A percentile compares a stretch with the other conserved stretches of the same genome.
Conservation (phyloP, 805 yeast genomes). For the Starmera pachycereana region DNA sequence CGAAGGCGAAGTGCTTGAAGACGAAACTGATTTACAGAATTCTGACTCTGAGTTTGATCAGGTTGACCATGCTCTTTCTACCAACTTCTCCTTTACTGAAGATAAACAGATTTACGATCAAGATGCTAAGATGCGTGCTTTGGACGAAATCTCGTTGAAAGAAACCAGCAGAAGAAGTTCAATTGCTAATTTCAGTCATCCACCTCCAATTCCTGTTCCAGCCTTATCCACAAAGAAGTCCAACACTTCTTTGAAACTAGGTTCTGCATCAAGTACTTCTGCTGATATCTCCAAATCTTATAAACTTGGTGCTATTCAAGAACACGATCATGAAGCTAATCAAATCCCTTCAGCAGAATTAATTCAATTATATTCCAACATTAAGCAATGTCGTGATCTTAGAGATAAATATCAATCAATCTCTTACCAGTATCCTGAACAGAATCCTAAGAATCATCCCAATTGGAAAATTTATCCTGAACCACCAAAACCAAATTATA, state of each 20-base stretch:
- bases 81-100: slow-evolving; percentile 57
- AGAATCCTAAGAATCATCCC: slow-evolving; percentile 74
- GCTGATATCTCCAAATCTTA: slow-evolving; percentile 18
- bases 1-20: background rate
- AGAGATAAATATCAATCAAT: slow-evolving; percentile 66
- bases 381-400: slow-evolving; percentile 55
- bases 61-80: slow-evolving; percentile 22
- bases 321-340: slow-evolving; percentile 38
- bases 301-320: slow-evolving; percentile 35
- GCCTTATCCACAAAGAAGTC: slow-evolving; percentile 2
- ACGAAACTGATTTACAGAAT: slow-evolving; percentile 1
- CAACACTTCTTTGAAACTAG: slow-evolving; percentile 15
- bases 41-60: slow-evolving; percentile 13
- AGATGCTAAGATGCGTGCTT: slow-evolving; percentile 55
- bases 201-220: slow-evolving; percentile 28
- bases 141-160: slow-evolving; percentile 31
- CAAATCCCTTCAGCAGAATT: slow-evolving; percentile 63
- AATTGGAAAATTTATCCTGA: slow-evolving; percentile 82
- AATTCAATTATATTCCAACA: slow-evolving; percentile 49
- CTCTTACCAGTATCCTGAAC: slow-evolving; percentile 62
- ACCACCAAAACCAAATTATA: slow-evolving; percentile 89
- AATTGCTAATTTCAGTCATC: slow-evolving; percentile 24
- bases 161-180: slow-evolving; percentile 22
- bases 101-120: slow-evolving; percentile 55
- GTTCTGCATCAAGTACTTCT: slow-evolving; percentile 15